Percentiles rank a stretch among this genome's conserved stretches.
Conservation (phyloP, 257 asterid species). For the Capsicum pubescens region DNA sequence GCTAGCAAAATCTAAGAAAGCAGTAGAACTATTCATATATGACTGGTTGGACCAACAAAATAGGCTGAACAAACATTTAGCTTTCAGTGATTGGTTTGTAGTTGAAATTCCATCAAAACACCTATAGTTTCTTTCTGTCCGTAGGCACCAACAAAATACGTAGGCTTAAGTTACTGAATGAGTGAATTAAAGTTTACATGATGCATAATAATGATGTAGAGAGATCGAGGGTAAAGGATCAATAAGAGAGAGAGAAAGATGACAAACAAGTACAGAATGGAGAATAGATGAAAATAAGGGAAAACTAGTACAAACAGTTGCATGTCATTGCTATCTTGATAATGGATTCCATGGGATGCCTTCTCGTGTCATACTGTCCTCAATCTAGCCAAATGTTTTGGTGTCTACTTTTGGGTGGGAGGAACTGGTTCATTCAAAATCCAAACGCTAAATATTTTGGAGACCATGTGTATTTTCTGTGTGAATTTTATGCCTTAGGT, state of each 20-base stretch:
- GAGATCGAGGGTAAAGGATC: background rate
- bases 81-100: background rate
- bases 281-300: background rate
- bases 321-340: background rate
- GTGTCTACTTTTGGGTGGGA: background rate
- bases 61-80: background rate
- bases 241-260: background rate
- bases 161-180: too few relatives aligned
- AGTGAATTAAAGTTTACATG: background rate
- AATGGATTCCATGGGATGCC: background rate
- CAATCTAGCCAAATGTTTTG: background rate
- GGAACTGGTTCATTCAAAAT: background rate
- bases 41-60: background rate
- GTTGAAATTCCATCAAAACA: too few relatives aligned
- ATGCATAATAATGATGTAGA: background rate
- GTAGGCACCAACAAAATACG: too few relatives aligned
- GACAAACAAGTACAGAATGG: background rate
- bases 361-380: background rate
- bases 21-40: background rate
- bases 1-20: background rate
- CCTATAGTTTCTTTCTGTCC: too few relatives aligned
- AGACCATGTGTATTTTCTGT: background rate
- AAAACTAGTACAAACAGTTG: background rate
- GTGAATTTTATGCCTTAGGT: background rate
- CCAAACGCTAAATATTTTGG: background rate